Evolutionary conservation across 352 stramenopile species (phyloP).

Genomic region (Phytophthora hibernalis): DNA sequence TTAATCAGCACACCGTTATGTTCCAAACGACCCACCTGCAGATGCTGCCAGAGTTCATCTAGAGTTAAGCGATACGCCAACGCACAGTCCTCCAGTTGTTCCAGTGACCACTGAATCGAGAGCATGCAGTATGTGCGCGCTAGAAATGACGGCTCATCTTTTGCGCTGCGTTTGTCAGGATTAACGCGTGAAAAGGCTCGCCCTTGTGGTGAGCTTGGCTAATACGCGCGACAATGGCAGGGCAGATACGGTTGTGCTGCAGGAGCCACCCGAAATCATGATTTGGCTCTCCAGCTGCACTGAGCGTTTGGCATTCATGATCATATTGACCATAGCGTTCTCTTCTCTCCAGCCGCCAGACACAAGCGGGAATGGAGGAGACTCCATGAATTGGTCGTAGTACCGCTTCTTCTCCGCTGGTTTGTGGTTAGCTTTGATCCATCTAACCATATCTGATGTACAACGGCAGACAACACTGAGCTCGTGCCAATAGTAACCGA

Average conservation of each 20-base stretch:
- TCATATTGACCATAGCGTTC: slow-evolving; percentile 87
- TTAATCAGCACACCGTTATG: slow-evolving; percentile 64
- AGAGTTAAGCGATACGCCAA: slow-evolving; percentile 49
- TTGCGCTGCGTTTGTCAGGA: slow-evolving; percentile 82
- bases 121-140: slow-evolving; percentile 82
- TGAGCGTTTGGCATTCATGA: slow-evolving; percentile 64
- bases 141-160: slow-evolving; percentile 79
- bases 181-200: slow-evolving; percentile 61
- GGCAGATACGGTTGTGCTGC: slow-evolving; percentile 80
- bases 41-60: slow-evolving; percentile 47
- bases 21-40: slow-evolving; percentile 62
- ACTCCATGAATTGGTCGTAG: slow-evolving; percentile 64
- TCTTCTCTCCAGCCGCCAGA: slow-evolving; percentile 79
- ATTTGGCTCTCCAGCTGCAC: slow-evolving; percentile 87
- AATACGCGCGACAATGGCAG: slow-evolving; percentile 66
- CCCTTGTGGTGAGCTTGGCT: slow-evolving; percentile 40
- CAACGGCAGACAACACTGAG: slow-evolving; percentile 66
- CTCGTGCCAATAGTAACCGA: slow-evolving; percentile 86
- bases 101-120: slow-evolving; percentile 81
- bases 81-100: slow-evolving; percentile 67
- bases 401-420: slow-evolving; percentile 48
- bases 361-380: slow-evolving; percentile 73
- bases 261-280: slow-evolving; percentile 74
- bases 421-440: slow-evolving; percentile 68
- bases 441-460: slow-evolving; percentile 59